Evolutionary conservation across 2,329 filamentous ascomycete species (phyloP), one percentile per base, ranked within the genome.

Genomic region (Cladosporium sp.): DNA sequence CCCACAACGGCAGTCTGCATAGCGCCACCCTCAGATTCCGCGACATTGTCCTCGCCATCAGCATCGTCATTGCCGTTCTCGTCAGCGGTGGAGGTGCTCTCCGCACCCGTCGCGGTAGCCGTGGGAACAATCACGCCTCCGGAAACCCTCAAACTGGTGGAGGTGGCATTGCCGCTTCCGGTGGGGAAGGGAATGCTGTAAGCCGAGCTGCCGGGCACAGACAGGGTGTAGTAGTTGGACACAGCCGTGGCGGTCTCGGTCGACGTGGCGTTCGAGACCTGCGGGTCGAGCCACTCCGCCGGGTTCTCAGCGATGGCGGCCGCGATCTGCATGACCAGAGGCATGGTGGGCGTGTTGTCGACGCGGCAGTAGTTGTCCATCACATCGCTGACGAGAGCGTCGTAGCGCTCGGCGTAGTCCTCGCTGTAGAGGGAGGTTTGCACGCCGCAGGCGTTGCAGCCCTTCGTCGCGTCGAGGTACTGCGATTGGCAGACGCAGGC

Each of bases 101-200:
- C 41, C 6, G 24, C n/a, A 7, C 18, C 9, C 24, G 30, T 1
- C 30, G 19, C 18, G 2, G 22, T 6, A 24, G 43, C 43, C 7
- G 43, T 45, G 17, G 43, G 43, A 27, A 45, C 43, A 6, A 45
- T 45, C 13, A 15, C 18, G 5, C 43, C 43, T 4, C 36, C 30
- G 13, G 43, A 45, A 36, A 30, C 36, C 13, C n/a, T 20, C 3
- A 45, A n/a, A 11, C 15, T 45, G 11, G 30, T 17, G 30, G n/a
- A 37, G n/a, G 43, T 36, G 11, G 11, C 18, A n/a, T 29, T 19
- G 6, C 43, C 32, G 2, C 18, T 20, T n/a, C 29, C 43, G 7
- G 43, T 45, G 1, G 43, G 43, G 13, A 45, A 15, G 5, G 19
- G 29, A 11, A 45, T 30, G 2, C 18, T 19, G n/a, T 37, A 45